phyloP scores from a whole-genome alignment of 1,284 basidiomycete genomes.

The Cryptococcus sp. region DNA sequence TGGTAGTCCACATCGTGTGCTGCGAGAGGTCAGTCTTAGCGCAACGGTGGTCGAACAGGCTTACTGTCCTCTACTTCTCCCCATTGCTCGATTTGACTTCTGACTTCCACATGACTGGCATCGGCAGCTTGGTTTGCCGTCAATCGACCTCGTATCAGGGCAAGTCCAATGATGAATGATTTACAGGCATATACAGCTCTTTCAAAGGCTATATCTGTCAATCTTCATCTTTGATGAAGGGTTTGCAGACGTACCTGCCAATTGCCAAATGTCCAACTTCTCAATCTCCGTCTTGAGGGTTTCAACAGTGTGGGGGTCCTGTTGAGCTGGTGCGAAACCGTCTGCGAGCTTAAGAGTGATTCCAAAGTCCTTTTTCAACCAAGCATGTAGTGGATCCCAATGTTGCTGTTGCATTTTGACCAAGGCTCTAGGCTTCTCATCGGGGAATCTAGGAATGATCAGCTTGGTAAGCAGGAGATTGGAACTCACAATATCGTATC shows the following conservation, averaged over 20 bases:
- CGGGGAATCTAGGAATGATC: conserved; percentile 63
- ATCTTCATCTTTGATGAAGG: background rate
- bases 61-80: conserved; percentile 97
- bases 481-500: conserved; percentile 81
- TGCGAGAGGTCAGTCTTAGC: conserved; percentile 36
- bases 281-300: conserved; percentile 59
- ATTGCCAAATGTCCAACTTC: conserved; percentile 70
- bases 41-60: conserved; percentile 32
- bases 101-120: conserved; percentile 84
- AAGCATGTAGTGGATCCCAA: conserved; percentile 83
- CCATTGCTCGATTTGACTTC: conserved; percentile 93
- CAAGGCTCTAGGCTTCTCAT: conserved; percentile 68
- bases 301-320: conserved; percentile 62
- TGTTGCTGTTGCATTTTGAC: conserved; percentile 76
- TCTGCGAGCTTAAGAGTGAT: conserved; percentile 64
- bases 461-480: conserved; percentile 3
- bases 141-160: conserved; percentile 69
- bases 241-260: conserved; percentile 63
- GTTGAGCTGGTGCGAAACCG: conserved; percentile 63
- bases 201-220: conserved; percentile 68
- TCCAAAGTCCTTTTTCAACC: conserved; percentile 65
- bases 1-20: conserved; percentile 96
- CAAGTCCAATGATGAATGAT: conserved; percentile 83
- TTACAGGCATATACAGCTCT: conserved; percentile 85
- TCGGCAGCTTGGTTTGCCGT: conserved; percentile 78